Conservation (phyloP, 2,329 filamentous ascomycete genomes). For the Fusarium setosum region DNA sequence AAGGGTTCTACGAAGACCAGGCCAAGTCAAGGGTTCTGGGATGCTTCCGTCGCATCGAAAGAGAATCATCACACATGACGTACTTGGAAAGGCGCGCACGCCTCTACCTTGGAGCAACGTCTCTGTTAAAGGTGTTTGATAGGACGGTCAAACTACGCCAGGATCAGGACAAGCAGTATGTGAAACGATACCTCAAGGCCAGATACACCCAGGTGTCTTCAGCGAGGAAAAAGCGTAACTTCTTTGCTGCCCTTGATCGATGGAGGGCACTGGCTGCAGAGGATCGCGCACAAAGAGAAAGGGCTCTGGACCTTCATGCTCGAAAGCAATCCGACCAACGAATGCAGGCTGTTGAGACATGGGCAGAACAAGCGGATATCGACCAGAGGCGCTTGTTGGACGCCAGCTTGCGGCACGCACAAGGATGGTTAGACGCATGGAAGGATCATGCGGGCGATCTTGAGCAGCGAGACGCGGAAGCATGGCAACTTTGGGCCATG, state of each 20-base stretch:
- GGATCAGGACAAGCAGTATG: slow-evolving; percentile 40
- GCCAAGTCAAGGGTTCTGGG: slow-evolving; percentile 24
- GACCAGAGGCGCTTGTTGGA: slow-evolving; percentile 29
- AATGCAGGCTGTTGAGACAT: slow-evolving; percentile 24
- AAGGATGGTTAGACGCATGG: slow-evolving; percentile 41
- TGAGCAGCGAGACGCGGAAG: slow-evolving; percentile 39
- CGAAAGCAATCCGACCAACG: slow-evolving; percentile 19
- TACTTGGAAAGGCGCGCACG: slow-evolving; percentile 41
- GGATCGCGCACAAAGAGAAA: slow-evolving; percentile 20
- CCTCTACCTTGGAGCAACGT: slow-evolving; percentile 47
- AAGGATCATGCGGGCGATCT: slow-evolving; percentile 30
- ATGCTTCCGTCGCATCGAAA: slow-evolving; percentile 20
- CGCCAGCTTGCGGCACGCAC: slow-evolving; percentile 34
- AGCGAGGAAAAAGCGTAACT: slow-evolving; percentile 46
- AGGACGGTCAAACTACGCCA: slow-evolving; percentile 39
- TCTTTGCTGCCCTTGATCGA: slow-evolving; percentile 45
- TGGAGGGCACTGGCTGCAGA: slow-evolving; percentile 42
- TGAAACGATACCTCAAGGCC: slow-evolving; percentile 49
- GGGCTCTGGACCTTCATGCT: slow-evolving; percentile 26
- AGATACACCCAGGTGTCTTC: slow-evolving; percentile 50
- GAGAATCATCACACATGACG: slow-evolving; percentile 25
- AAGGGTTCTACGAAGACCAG: slow-evolving; percentile 24
- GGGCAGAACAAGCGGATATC: slow-evolving; percentile 32
- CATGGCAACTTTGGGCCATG: slow-evolving; percentile 47
- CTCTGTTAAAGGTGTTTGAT: slow-evolving; percentile 43